Base-by-base conservation (phyloP, 1,284 basidiomycete genomes). In the Cystobasidium pallidum region DNA sequence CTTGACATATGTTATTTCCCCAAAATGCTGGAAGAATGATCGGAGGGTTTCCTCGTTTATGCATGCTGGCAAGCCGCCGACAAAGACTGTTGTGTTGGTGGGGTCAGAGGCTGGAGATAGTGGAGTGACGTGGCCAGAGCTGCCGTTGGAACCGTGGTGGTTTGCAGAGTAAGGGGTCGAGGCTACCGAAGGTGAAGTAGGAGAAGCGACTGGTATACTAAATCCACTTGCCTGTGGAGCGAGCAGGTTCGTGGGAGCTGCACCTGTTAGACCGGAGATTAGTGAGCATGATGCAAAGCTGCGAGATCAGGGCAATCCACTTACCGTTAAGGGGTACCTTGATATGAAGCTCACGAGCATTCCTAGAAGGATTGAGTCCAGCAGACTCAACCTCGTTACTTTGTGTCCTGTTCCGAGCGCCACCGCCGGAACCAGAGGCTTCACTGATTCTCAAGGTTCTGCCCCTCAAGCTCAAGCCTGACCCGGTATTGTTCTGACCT, bases 1-100 rank as follows among this genome's bases (percentile, higher is more conserved):
- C 82, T 96, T 96, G 79, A 95, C 92, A 79, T 94, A 94, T 78
- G 93, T 91, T 71, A 94, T 94, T 75, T 92, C 91, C 58, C 92
- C 92, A 79, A 94, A 94, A 21, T 91, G 91, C 28, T 87, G 86
- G 80, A 94, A 94, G 81, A 94, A 92, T 10, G 77, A 91, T 79
- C 89, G 84, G 76, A 94, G 81, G 1, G 91, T 92, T 63, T 93
- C 92, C 80, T 94, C 92, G 34, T 88, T 88, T 59, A 94, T 92
- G 74, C 92, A 82, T 26, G 90, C 90, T 7, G 89, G 91, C 66
- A 94, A 79, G 0, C 92, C 92, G 41, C 92, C 92, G 30, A 94
- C 92, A 76, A 94, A 94, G 1, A 94, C 91, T 3, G 92, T 94
- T 17, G 91, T 93, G 78, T 94, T 94, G 79, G 92, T 91, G 10